Evolutionary conservation across 148 eudicot species (phyloP).

Genomic region (Tetragonia tetragonoides): DNA sequence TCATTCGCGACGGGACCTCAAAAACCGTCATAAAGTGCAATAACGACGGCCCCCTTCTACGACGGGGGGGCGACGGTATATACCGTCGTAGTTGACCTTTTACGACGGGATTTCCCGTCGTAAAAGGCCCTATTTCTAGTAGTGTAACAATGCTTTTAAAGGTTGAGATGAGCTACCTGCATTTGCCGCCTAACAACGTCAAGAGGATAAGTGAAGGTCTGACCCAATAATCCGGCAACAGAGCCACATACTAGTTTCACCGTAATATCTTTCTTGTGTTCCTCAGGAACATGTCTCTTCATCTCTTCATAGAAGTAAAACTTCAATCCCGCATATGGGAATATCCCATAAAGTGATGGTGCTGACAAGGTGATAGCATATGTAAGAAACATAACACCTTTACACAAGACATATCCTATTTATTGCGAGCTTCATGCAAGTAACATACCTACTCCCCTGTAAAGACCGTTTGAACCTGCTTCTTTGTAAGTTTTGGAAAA

Average conservation of each 20-base stretch:
- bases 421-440: conserved; percentile 10
- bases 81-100: too few species aligned
- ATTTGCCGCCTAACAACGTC: conserved; percentile 96
- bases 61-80: background rate
- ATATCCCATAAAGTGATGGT: conserved; percentile 92
- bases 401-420: background rate
- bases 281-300: conserved; percentile 78
- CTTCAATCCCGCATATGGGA: conserved; percentile 92
- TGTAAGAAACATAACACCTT: conserved; percentile 7
- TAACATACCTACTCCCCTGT: conserved; percentile 88
- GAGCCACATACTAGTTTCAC: conserved; percentile 88
- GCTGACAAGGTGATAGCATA: conserved; percentile 43
- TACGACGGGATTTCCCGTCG: too few species aligned
- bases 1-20: too few species aligned
- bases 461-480: conserved; percentile 80
- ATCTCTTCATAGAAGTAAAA: conserved; percentile 92
- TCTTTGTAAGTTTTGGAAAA: conserved; percentile 75
- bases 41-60: background rate
- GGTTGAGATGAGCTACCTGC: conserved; percentile 55
- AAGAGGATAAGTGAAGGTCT: conserved; percentile 92
- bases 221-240: conserved; percentile 86
- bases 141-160: background rate
- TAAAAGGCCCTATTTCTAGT: too few species aligned
- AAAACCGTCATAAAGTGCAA: too few species aligned
- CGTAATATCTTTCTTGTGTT: conserved; percentile 65